Percentiles rank a stretch among this genome's conserved stretches.
Evolutionary conservation across 1,284 basidiomycete genomes (phyloP).

Genomic region (Waitea zeae): DNA sequence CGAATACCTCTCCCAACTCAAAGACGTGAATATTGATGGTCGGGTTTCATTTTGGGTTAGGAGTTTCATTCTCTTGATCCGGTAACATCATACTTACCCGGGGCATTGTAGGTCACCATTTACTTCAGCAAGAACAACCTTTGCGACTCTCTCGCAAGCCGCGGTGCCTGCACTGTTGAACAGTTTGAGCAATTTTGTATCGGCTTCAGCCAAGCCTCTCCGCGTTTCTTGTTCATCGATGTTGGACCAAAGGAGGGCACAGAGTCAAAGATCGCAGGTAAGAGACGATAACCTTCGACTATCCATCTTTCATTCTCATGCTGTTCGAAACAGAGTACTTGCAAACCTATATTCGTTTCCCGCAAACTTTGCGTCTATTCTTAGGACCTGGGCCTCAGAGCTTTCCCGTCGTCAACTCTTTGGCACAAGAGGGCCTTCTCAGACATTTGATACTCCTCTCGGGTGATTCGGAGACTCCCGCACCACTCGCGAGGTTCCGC

Average conservation of each 20-base stretch:
- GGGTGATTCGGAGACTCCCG: too few relatives aligned
- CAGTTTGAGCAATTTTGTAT: slow-evolving; percentile 49
- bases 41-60: slow-evolving; percentile 56
- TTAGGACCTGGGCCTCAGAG: too few relatives aligned
- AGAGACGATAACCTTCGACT: slow-evolving; percentile 5
- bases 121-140: slow-evolving; percentile 48
- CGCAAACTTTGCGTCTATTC: slow-evolving; percentile 59
- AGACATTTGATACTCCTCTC: too few relatives aligned
- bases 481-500: too few relatives aligned
- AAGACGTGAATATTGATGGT: slow-evolving; percentile 36
- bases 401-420: too few relatives aligned
- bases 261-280: slow-evolving; percentile 63
- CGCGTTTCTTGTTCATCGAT: slow-evolving; percentile 53
- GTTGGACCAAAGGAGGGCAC: slow-evolving; percentile 48
- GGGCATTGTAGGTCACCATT: too few relatives aligned
- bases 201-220: slow-evolving; percentile 56
- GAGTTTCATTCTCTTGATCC: too few relatives aligned
- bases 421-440: too few relatives aligned
- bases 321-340: slow-evolving; percentile 43
- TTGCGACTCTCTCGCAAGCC: slow-evolving; percentile 26
- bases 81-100: too few relatives aligned
- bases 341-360: slow-evolving; percentile 54
- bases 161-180: slow-evolving; percentile 37
- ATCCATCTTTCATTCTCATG: slow-evolving; percentile 3
- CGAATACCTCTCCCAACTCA: slow-evolving; percentile 39